A percentile compares a stretch with the other conserved stretches of the same genome.
Evolutionary conservation across 1,284 basidiomycete species (phyloP).

Genomic region (Austropuccinia psidii): DNA sequence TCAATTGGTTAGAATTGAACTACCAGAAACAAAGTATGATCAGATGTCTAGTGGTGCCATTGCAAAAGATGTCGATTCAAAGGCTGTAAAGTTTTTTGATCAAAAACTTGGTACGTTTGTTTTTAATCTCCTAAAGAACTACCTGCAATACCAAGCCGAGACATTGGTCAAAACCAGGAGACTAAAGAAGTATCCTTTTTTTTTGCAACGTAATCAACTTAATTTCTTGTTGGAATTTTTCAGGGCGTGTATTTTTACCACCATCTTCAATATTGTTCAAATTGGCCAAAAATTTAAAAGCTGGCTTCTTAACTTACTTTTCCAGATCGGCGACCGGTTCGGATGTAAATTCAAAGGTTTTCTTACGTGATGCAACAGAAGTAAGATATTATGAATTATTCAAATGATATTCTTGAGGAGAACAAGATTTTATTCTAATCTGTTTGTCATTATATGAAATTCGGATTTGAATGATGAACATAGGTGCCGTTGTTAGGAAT

Average conservation of each 20-base stretch:
- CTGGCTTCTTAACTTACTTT: conserved; percentile 74
- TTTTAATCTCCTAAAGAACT: not conserved
- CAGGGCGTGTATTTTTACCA: conserved; percentile 66
- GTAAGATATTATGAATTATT: conserved; percentile 49
- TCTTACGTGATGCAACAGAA: conserved; percentile 79
- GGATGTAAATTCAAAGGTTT: conserved; percentile 58
- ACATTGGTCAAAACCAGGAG: too few species aligned
- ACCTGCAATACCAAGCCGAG: not conserved
- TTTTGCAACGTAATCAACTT: too few species aligned
- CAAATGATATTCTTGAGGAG: not conserved
- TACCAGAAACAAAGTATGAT: conserved; percentile 75
- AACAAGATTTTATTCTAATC: not conserved
- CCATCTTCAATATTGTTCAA: conserved; percentile 73
- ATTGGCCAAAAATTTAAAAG: conserved; percentile 61
- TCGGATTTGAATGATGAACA: conserved; percentile 62
- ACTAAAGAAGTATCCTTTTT: too few species aligned
- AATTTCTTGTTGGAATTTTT: too few species aligned
- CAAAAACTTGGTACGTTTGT: conserved; percentile 43
- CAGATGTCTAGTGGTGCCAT: conserved; percentile 69
- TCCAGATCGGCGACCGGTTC: conserved; percentile 63
- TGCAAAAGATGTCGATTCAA: conserved; percentile 69
- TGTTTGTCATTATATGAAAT: conserved; percentile 52
- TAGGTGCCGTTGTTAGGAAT: conserved; percentile 60
- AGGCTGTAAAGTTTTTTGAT: conserved; percentile 72
- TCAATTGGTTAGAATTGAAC: conserved; percentile 56